These are phyloP conservation scores for Pinus tabuliformis DNA, from an alignment of 75 land plant genomes.

Conservation along the genomic window DNA sequence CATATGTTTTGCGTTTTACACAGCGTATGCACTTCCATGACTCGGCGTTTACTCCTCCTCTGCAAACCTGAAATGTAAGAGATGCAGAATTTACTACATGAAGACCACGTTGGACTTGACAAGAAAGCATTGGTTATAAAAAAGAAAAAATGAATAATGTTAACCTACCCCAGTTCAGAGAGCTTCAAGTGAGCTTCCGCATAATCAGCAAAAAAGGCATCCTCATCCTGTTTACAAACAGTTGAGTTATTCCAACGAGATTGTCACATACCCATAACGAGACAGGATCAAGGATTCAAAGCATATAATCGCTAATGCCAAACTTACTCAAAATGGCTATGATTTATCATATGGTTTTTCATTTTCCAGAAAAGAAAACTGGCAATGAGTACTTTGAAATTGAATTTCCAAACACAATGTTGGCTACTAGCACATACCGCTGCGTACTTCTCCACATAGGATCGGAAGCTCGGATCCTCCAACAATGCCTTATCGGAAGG, in stretches of 20 bases:
- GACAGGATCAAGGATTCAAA: background rate
- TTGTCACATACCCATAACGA: background rate
- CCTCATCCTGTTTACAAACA: conserved; percentile 63
- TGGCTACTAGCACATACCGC: conserved; percentile 30
- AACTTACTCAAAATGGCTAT: background rate
- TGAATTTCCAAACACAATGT: background rate
- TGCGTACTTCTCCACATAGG: conserved; percentile 86
- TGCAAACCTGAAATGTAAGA: too few relatives aligned
- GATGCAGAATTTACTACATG: too few relatives aligned
- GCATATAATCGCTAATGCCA: background rate
- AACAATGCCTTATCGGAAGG: conserved; percentile 89
- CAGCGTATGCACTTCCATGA: too few relatives aligned
- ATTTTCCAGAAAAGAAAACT: background rate
- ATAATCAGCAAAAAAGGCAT: conserved; percentile 89
- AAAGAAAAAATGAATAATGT: too few relatives aligned
- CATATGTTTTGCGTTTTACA: too few relatives aligned
- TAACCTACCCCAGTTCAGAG: conserved; percentile 78
- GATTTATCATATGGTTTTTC: background rate
- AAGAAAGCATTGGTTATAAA: too few relatives aligned
- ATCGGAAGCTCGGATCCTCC: conserved; percentile 74
- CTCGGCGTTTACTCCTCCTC: too few relatives aligned
- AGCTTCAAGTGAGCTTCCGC: conserved; percentile 81
- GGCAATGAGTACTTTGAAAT: background rate
- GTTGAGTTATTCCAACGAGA: background rate
- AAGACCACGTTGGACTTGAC: too few relatives aligned